These are phyloP conservation scores for Dactylellina sp. DNA, from an alignment of 2,329 filamentous ascomycete species.

Conservation along the genomic window DNA sequence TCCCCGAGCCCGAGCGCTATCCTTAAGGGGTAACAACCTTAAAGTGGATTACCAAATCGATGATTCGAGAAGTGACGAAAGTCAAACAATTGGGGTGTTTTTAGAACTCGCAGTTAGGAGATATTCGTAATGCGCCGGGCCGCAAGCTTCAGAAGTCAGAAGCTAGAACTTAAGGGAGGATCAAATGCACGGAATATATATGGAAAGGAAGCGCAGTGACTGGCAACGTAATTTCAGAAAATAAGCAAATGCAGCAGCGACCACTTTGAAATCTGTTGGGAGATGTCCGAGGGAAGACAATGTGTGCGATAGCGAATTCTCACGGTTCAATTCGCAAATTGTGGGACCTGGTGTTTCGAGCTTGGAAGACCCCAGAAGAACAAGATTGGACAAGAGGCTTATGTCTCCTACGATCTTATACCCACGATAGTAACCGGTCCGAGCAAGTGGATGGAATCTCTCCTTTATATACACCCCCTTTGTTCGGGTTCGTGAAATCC, in stretches of 20 bases:
- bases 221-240: background rate
- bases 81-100: slow-evolving; percentile 46
- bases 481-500: slow-evolving; percentile 42
- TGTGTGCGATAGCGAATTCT: slow-evolving; percentile 33
- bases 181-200: slow-evolving; percentile 9
- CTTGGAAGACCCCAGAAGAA: slow-evolving; percentile 52
- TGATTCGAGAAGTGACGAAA: slow-evolving; percentile 55
- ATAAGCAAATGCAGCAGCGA: slow-evolving; percentile 7
- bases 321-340: slow-evolving; percentile 53
- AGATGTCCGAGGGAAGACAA: slow-evolving; percentile 56
- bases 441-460: slow-evolving; percentile 42
- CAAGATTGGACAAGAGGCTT: slow-evolving; percentile 57
- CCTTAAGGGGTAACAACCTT: slow-evolving; percentile 55
- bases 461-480: slow-evolving; percentile 55
- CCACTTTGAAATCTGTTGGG: slow-evolving; percentile 29
- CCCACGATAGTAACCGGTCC: slow-evolving; percentile 37
- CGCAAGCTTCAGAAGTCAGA: slow-evolving; percentile 23
- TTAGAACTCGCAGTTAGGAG: slow-evolving; percentile 27
- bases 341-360: slow-evolving; percentile 51
- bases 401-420: slow-evolving; percentile 52
- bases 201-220: too few species aligned
- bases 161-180: slow-evolving; percentile 20
- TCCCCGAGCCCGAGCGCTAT: slow-evolving; percentile 34
- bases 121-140: slow-evolving; percentile 33
- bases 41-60: slow-evolving; percentile 48